A percentile compares a stretch with the other conserved stretches of the same genome.
These are phyloP conservation scores for Pseudocercospora cruenta DNA, from an alignment of 2,329 filamentous ascomycete genomes.

Conservation along the genomic window DNA sequence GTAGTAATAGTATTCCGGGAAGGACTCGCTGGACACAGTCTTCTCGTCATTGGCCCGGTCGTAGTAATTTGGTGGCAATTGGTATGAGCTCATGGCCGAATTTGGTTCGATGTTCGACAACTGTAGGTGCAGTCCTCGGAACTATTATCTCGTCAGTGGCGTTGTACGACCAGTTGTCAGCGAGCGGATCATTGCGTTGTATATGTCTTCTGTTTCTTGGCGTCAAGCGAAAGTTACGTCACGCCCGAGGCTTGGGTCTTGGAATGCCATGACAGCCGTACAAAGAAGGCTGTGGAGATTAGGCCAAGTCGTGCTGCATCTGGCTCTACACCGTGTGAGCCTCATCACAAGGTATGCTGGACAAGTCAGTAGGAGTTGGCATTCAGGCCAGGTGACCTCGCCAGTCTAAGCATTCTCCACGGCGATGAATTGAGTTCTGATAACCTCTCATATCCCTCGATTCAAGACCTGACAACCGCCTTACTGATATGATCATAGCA, in stretches of 20 bases:
- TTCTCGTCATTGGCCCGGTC: not conserved
- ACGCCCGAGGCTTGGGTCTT: not conserved
- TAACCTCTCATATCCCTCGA: too few relatives aligned
- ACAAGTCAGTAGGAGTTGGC: not conserved
- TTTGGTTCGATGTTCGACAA: not conserved
- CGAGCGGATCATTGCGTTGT: not conserved
- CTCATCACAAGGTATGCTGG: not conserved
- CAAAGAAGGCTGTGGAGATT: not conserved
- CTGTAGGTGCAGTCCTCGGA: not conserved
- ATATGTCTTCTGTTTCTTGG: not conserved
- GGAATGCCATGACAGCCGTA: not conserved
- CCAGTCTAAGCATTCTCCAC: too few relatives aligned
- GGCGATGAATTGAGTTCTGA: too few relatives aligned
- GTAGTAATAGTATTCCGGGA: conserved; percentile 10
- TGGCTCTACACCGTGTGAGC: not conserved
- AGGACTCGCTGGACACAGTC: not conserved
- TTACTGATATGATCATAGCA: too few relatives aligned
- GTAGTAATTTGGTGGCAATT: not conserved
- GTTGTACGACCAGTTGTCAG: not conserved
- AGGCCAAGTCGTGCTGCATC: not conserved
- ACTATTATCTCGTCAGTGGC: too few relatives aligned
- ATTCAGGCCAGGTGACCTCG: too few relatives aligned
- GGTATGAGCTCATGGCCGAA: not conserved
- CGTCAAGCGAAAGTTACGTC: not conserved
- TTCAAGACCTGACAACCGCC: too few relatives aligned